Base-by-base conservation (phyloP, 2,329 filamentous ascomycete species). In the Fonsecaea multimorphosa region DNA sequence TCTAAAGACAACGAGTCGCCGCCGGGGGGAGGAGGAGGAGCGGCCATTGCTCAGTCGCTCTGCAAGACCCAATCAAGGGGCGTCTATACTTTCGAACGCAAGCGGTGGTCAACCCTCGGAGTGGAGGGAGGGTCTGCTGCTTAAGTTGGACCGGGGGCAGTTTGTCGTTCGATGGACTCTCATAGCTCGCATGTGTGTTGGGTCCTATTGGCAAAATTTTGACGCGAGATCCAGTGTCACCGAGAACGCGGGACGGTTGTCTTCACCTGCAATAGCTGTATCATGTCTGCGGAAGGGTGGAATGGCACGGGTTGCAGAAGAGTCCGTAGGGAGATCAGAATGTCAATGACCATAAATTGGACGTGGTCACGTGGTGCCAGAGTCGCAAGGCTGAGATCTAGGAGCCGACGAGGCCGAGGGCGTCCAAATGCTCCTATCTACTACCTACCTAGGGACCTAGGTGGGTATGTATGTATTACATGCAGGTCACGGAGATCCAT, bases 31-130 rank as follows among this genome's bases (percentile, higher is more conserved):
- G 44, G 24, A 19, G 46, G 31, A 52, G 58, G 53, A 2, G 66
- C 34, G 14, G 59, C 62, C 64, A 66, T 66, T 24, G 51, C 40
- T 16, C 29, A 24, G 27, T 66, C 32, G 51, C 40, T 16, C 29
- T 38, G 27, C 29, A 34, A 22, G 22, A n/a, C 11, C 11, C 19
- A n/a, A n/a, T n/a, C n/a, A n/a, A n/a, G n/a, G n/a, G n/a, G n/a
- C n/a, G n/a, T n/a, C n/a, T n/a, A n/a, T n/a, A n/a, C n/a, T n/a
- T n/a, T n/a, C n/a, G n/a, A n/a, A n/a, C 44, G 27, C 52, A 19
- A 54, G 32, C 7, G 29, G 14, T 34, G 29, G 14, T 34, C 52
- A 34, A 24, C 27, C n/a, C 52, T 27, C 27, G 12, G 52, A 27
- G 24, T n/a, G n/a, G n/a, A n/a, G n/a, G n/a, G n/a, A n/a, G n/a